Conservation (phyloP, 2,329 filamentous ascomycete species). For the Didymellaceae sp. region DNA sequence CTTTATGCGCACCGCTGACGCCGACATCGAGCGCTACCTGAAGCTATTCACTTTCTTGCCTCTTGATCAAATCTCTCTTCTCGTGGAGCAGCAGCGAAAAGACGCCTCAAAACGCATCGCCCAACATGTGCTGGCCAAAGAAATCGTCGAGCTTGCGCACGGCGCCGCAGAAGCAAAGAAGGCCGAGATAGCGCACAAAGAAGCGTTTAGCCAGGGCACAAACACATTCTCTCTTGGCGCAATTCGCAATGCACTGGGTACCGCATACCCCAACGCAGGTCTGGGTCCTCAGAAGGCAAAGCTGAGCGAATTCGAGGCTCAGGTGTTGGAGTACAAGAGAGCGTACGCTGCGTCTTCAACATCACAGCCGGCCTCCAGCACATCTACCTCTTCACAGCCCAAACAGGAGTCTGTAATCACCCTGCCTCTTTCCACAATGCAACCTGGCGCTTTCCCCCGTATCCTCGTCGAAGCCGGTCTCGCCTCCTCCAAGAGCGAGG, state of each 20-base stretch:
- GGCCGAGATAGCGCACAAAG: slow-evolving; percentile 64
- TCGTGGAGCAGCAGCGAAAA: slow-evolving; percentile 71
- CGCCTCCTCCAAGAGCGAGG: slow-evolving; percentile 62
- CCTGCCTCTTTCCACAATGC: slow-evolving; percentile 65
- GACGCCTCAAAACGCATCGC: slow-evolving; percentile 76
- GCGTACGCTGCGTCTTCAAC: slow-evolving; percentile 30
- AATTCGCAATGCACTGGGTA: slow-evolving; percentile 29
- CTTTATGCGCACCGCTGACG: slow-evolving; percentile 82
- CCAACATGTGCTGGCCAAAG: slow-evolving; percentile 81
- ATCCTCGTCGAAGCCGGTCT: slow-evolving; percentile 68
- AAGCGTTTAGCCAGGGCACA: slow-evolving; percentile 50
- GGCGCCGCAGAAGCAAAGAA: slow-evolving; percentile 68
- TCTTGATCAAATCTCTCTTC: slow-evolving; percentile 66
- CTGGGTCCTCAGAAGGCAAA: slow-evolving; percentile 8
- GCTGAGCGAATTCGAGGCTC: slow-evolving; percentile 19
- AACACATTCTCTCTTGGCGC: slow-evolving; percentile 37
- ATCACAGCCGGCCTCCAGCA: slow-evolving; percentile 16
- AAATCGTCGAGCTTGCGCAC: slow-evolving; percentile 82
- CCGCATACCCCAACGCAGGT: slow-evolving; percentile 5
- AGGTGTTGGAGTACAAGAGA: slow-evolving; percentile 35
- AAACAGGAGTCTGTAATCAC: slow-evolving; percentile 63
- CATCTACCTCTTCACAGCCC: slow-evolving; percentile 12
- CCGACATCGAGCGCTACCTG: slow-evolving; percentile 79
- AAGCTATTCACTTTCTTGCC: slow-evolving; percentile 92
- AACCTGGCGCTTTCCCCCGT: slow-evolving; percentile 61